Conservation (phyloP, 2,329 filamentous ascomycete genomes). For the Penicillium psychrosexuale region DNA sequence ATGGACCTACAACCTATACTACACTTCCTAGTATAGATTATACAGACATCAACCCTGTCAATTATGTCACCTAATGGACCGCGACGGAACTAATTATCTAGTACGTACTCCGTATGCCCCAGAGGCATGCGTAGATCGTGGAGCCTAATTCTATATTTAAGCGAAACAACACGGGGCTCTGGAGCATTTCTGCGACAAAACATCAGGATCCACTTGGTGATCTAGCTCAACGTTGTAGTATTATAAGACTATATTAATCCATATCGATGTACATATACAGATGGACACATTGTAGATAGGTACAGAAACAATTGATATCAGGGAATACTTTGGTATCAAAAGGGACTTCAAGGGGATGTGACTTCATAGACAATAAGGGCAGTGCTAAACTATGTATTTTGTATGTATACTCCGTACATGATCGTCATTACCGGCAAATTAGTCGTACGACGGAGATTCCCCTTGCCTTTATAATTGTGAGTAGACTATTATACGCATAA, state of each 20-base stretch:
- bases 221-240: conserved; percentile 2
- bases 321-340: background rate
- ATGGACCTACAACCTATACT: background rate
- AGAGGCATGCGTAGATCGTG: background rate
- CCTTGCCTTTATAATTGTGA: background rate
- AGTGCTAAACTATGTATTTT: background rate
- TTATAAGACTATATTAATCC: too few species aligned
- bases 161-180: conserved; percentile 8
- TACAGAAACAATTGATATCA: background rate
- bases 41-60: too few species aligned
- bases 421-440: conserved; percentile 6
- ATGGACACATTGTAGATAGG: background rate
- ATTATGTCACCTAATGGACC: background rate
- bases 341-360: background rate
- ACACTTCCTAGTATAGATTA: too few species aligned
- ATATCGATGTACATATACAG: background rate
- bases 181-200: conserved; percentile 3
- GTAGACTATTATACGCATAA: background rate
- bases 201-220: background rate
- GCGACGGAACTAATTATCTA: background rate
- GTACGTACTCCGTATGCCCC: background rate
- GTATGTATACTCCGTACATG: background rate
- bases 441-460: conserved; percentile 7
- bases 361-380: background rate
- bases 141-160: conserved; percentile 13